Conservation (phyloP, 2,329 filamentous ascomycete genomes). For the Exophiala phaeomuriformis region DNA sequence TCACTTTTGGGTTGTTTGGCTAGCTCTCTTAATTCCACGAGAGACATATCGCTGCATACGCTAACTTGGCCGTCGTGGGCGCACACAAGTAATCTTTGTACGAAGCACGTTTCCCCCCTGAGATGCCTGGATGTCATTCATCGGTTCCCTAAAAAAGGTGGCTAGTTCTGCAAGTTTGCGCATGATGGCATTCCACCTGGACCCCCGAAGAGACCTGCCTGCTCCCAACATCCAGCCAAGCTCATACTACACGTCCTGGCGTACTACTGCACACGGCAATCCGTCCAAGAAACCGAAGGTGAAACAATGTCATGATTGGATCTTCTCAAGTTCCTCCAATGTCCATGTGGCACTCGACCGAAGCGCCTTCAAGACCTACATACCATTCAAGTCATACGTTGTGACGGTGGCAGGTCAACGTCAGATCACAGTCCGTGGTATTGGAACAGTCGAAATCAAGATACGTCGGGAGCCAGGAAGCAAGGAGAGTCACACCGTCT, state of each 20-base stretch:
- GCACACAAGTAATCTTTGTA: too few species aligned
- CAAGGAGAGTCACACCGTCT: constrained; percentile 26
- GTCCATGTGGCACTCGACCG: constrained; percentile 32
- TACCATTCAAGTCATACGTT: constrained; percentile 26
- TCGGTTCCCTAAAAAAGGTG: not conserved
- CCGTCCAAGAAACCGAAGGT: constrained; percentile 18
- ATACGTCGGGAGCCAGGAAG: constrained; percentile 26
- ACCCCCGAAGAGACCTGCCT: constrained; percentile 18
- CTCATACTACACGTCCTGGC: constrained; percentile 16
- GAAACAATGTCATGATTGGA: constrained; percentile 27
- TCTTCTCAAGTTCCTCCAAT: constrained; percentile 28
- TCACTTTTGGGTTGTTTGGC: too few species aligned
- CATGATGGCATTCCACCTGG: constrained; percentile 11
- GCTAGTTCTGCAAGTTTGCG: not conserved
- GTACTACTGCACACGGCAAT: constrained; percentile 7
- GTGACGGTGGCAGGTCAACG: constrained; percentile 24
- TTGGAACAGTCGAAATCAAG: constrained; percentile 31
- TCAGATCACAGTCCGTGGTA: constrained; percentile 28
- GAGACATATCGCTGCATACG: too few species aligned
- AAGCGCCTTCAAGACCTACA: constrained; percentile 31
- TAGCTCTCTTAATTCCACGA: too few species aligned
- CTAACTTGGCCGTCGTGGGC: too few species aligned
- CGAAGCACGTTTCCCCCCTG: not conserved
- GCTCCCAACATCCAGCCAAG: constrained; percentile 15
- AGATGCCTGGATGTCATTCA: not conserved